Percentiles rank a stretch among this genome's conserved stretches.
phyloP scores from a whole-genome alignment of 331 rosid genomes.

The Cucumis variabilis region DNA sequence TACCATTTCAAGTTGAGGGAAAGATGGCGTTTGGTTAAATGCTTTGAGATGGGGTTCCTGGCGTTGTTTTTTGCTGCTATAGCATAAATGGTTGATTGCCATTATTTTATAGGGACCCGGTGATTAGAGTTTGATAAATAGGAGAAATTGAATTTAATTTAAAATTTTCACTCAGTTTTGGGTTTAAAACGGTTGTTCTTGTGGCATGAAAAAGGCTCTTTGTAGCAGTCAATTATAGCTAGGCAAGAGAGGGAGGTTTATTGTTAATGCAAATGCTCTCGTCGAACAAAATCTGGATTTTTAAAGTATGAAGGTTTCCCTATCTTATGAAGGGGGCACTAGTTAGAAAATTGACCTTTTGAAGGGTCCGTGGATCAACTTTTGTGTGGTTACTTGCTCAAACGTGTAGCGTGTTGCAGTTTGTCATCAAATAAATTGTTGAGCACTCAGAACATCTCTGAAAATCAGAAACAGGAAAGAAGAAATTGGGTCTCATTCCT shows the following conservation, averaged over 20 bases:
- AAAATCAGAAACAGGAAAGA: conserved; percentile 2
- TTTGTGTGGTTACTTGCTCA: neutral
- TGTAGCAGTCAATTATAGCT: neutral
- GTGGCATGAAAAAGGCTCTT: conserved; percentile 5
- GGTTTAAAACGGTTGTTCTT: neutral
- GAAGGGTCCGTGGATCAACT: neutral
- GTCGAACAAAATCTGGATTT: neutral
- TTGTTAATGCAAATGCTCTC: neutral
- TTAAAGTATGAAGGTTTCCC: neutral
- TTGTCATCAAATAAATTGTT: neutral
- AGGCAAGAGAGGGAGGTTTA: neutral
- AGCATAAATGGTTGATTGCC: neutral
- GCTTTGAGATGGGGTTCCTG: neutral
- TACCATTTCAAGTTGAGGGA: neutral
- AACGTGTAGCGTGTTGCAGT: neutral
- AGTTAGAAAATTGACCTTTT: neutral
- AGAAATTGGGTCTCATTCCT: conserved; percentile 8
- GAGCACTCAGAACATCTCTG: neutral
- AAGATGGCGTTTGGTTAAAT: conserved; percentile 6
- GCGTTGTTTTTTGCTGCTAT: neutral
- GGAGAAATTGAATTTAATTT: neutral
- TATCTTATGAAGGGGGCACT: neutral
- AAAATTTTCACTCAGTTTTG: no score
- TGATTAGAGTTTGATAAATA: neutral
- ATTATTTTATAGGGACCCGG: neutral